Conservation (phyloP, 305 asterid genomes). For the Fraxinus sp. region DNA sequence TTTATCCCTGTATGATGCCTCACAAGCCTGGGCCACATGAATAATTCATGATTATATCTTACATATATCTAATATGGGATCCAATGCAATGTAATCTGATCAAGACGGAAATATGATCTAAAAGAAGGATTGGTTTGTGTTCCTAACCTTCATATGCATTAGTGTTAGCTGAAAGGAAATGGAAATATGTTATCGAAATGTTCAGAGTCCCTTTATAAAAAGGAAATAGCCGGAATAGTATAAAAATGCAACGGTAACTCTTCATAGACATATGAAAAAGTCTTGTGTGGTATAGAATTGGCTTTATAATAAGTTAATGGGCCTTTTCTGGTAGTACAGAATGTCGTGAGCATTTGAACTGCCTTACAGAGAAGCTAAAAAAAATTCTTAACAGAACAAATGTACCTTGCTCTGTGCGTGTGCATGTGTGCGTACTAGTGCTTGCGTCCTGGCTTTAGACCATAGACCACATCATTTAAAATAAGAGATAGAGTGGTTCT, state of each 20-base stretch:
- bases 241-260: not conserved
- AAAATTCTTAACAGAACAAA: constrained; percentile 2
- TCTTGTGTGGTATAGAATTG: not conserved
- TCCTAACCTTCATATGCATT: not conserved
- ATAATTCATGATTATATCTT: not conserved
- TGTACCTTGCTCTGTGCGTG: constrained; percentile 1
- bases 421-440: not conserved
- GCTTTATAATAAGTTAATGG: not conserved
- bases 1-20: not conserved
- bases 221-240: not conserved
- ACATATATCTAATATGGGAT: not conserved
- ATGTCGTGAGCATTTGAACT: not conserved
- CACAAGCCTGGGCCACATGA: not conserved
- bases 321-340: not conserved
- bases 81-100: not conserved
- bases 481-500: constrained; percentile 3
- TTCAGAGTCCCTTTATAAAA: not conserved
- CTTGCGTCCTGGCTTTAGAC: not conserved
- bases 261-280: not conserved
- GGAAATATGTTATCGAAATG: not conserved
- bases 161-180: not conserved
- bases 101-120: not conserved
- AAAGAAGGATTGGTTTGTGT: not conserved
- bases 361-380: not conserved
- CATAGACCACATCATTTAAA: not conserved